These are phyloP conservation scores for Phaeolepiota aurea DNA, from an alignment of 768 basidiomycete species.

Conservation along the genomic window DNA sequence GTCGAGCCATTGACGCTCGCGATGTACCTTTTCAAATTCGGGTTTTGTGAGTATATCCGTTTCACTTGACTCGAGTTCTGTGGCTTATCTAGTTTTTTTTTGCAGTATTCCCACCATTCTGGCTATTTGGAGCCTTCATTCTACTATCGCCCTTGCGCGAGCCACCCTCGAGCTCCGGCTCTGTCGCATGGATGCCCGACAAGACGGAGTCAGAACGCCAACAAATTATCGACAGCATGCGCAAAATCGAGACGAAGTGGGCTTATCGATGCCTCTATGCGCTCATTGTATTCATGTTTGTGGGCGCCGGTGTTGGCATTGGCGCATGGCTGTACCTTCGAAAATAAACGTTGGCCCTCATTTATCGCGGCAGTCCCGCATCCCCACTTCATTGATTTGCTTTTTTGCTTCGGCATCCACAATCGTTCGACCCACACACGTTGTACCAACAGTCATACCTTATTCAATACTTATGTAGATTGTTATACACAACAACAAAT, in stretches of 20 bases:
- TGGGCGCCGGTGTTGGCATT: slow-evolving; percentile 22
- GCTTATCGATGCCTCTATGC: slow-evolving; percentile 49
- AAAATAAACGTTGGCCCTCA: slow-evolving; percentile 3
- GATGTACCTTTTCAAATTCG: slow-evolving; percentile 54
- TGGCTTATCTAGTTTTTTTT: slow-evolving; percentile 4
- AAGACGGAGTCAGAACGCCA: slow-evolving; percentile 45
- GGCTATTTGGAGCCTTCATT: slow-evolving; percentile 51
- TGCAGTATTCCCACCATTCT: slow-evolving; percentile 55
- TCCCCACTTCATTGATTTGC: neutral
- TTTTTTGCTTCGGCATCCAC: neutral
- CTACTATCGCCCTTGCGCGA: slow-evolving; percentile 44
- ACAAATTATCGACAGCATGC: slow-evolving; percentile 36
- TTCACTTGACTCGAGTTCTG: neutral
- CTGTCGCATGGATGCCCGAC: slow-evolving; percentile 43
- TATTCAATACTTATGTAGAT: neutral
- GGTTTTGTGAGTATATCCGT: slow-evolving; percentile 42
- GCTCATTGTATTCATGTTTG: slow-evolving; percentile 33
- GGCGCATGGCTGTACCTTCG: slow-evolving; percentile 21
- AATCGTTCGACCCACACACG: neutral
- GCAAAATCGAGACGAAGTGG: slow-evolving; percentile 46
- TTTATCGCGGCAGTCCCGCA: neutral
- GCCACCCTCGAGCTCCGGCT: slow-evolving; percentile 19
- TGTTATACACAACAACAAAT: neutral
- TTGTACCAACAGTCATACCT: neutral
- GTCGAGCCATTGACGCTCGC: slow-evolving; percentile 48